phyloP scores from a whole-genome alignment of 352 stramenopile species.

The Globisporangium nunn region DNA sequence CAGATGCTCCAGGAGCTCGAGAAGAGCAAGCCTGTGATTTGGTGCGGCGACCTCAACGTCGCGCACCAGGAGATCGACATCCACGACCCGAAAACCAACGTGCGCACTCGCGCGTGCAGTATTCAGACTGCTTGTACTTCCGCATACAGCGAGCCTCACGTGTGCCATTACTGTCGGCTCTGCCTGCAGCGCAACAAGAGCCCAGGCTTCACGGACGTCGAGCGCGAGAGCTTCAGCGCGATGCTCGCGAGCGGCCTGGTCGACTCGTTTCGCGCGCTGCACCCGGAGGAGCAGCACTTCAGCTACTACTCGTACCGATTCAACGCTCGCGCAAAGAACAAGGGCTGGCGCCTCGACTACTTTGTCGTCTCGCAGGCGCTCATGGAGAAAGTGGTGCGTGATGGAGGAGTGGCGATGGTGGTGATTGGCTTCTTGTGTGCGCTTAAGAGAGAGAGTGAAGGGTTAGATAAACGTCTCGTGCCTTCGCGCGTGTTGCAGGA shows the following conservation, averaged over 20 bases:
- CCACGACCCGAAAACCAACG: conserved; percentile 79
- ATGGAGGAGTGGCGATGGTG: background rate
- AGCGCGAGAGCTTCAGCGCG: conserved; percentile 63
- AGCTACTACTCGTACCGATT: conserved; percentile 83
- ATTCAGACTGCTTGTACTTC: background rate
- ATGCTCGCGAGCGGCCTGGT: conserved; percentile 64
- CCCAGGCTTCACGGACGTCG: conserved; percentile 71
- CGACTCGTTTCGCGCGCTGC: conserved; percentile 61
- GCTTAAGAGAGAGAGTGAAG: too few species aligned
- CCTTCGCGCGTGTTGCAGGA: conserved; percentile 15
- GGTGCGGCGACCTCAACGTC: conserved; percentile 83
- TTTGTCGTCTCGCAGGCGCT: conserved; percentile 68
- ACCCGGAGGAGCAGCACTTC: conserved; percentile 60
- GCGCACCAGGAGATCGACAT: conserved; percentile 86
- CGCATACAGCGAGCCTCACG: too few species aligned
- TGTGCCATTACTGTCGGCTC: too few species aligned
- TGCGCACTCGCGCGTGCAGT: conserved; percentile 8
- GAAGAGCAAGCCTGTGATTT: conserved; percentile 72
- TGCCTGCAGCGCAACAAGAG: conserved; percentile 50
- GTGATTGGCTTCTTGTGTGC: too few species aligned
- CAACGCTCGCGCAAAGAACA: conserved; percentile 74
- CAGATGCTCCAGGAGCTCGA: conserved; percentile 64
- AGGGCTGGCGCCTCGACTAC: conserved; percentile 84
- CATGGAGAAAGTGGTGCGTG: conserved; percentile 50
- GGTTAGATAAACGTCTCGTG: too few species aligned